These are phyloP conservation scores for Middelhovenomyces tepae DNA, from an alignment of 805 yeast species.

Conservation along the genomic window DNA sequence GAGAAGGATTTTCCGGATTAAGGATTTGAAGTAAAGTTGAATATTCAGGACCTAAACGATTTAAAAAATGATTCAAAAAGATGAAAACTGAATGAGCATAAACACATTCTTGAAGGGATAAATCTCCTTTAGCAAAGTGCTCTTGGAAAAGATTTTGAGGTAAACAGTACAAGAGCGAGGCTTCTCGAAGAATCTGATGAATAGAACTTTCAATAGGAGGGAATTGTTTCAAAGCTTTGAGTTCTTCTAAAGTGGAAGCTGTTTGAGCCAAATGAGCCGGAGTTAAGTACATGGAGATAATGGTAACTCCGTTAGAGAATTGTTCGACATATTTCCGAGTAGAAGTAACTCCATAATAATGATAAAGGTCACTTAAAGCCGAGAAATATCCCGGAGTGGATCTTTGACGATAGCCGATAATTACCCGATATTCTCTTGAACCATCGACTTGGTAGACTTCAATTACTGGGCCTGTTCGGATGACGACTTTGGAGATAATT, in stretches of 20 bases:
- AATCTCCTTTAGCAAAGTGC: slow-evolving; percentile 60
- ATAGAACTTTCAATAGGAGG: slow-evolving; percentile 65
- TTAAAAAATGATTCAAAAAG: slow-evolving; percentile 89
- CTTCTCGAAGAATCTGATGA: slow-evolving; percentile 87
- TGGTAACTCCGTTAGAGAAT: slow-evolving; percentile 79
- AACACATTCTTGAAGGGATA: slow-evolving; percentile 88
- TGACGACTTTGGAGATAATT: slow-evolving; percentile 57
- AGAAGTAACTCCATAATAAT: slow-evolving; percentile 76
- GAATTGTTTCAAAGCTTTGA: slow-evolving; percentile 19
- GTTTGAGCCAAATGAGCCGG: slow-evolving; percentile 44
- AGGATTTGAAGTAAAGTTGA: slow-evolving; percentile 56
- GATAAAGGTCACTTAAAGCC: slow-evolving; percentile 77
- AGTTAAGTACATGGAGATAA: slow-evolving; percentile 77
- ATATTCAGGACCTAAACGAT: slow-evolving; percentile 88
- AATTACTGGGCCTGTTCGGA: slow-evolving; percentile 85
- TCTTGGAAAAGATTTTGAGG: slow-evolving; percentile 78
- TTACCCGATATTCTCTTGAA: slow-evolving; percentile 74
- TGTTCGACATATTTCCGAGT: slow-evolving; percentile 92
- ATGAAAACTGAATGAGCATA: slow-evolving; percentile 92
- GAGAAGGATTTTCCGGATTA: slow-evolving; percentile 51
- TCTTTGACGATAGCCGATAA: slow-evolving; percentile 79
- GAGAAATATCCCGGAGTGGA: slow-evolving; percentile 82
- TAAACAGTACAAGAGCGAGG: slow-evolving; percentile 81
- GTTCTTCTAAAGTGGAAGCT: slow-evolving; percentile 25
- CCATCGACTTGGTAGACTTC: slow-evolving; percentile 75